Percentiles rank a stretch among this genome's conserved stretches.
phyloP scores from a whole-genome alignment of 805 yeast species.

The Wickerhamomyces alni region DNA sequence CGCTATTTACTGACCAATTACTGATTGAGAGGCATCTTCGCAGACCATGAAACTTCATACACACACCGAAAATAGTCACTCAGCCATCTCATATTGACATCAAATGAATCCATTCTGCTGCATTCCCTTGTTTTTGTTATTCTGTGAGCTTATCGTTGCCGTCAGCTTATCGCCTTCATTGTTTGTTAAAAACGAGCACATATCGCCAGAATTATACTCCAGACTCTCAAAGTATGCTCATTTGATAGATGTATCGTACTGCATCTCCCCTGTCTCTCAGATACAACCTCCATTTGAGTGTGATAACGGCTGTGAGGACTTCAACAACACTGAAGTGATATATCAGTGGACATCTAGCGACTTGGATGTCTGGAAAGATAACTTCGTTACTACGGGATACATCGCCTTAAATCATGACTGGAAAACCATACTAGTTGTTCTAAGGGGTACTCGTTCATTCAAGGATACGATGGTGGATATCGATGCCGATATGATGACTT shows the following conservation, averaged over 20 bases:
- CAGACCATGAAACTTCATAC: too few species aligned
- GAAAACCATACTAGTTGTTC: slow-evolving; percentile 8
- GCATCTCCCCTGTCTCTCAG: slow-evolving; percentile 17
- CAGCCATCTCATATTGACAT: too few species aligned
- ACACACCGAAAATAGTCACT: too few species aligned
- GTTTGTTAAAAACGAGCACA: neutral
- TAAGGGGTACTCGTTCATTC: slow-evolving; percentile 23
- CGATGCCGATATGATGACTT: slow-evolving; percentile 19
- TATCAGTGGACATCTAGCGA: slow-evolving; percentile 22
- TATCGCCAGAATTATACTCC: slow-evolving; percentile 10
- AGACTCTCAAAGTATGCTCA: slow-evolving; percentile 13
- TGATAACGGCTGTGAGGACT: slow-evolving; percentile 18
- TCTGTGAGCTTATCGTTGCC: too few species aligned
- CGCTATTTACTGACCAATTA: too few species aligned
- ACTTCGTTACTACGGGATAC: slow-evolving; percentile 20
- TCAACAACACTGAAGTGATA: slow-evolving; percentile 17
- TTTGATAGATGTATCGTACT: slow-evolving; percentile 22
- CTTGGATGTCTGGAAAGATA: slow-evolving; percentile 1
- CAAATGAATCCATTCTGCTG: too few species aligned
- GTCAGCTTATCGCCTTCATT: neutral
- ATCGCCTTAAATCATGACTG: slow-evolving; percentile 15
- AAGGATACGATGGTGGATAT: slow-evolving; percentile 22
- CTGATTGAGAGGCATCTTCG: too few species aligned
- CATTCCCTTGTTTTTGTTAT: too few species aligned
- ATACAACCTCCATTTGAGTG: slow-evolving; percentile 20